Evolutionary conservation across 2,329 filamentous ascomycete species (phyloP), one percentile per base, ranked within the genome.

Genomic region (Hyphodiscus sp.): DNA sequence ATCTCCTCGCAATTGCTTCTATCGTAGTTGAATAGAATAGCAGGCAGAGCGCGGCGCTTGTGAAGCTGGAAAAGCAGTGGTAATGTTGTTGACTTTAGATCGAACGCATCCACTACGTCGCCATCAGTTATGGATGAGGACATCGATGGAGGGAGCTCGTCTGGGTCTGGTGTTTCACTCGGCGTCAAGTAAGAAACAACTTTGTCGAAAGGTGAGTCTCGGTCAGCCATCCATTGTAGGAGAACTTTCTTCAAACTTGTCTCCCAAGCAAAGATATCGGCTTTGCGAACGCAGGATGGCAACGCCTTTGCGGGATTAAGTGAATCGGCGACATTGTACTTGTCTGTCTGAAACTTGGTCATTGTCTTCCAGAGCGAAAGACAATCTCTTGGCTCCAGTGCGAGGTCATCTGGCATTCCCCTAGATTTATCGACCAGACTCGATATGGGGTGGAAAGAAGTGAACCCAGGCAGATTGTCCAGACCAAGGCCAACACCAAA

Each of bases 21-120:
- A 58, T 91, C 85, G 61, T 88, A 92, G 64, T 89, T 88, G 73
- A 92, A 92, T 1, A 91, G 68, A 13, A 92, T 82, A 0, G 85
- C 87, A 0, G 87, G 88, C 1, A 92, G 73, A 0, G 84, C 85
- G 52, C 81, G 78, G 52, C 82, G 79, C 16, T 74, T 71, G 47
- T 88, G 78, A 0, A 91, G 73, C 30, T 82, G 76, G 16, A 72
- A 75, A 0, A 86, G 71, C 29, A 89, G 69, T 1, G 81, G 76
- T 18, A 87, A 69, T 2, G 78, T 81, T 10, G 76, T 78, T 20
- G 64, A 61, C 29, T 68, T 61, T 11, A 77, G 60, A 51, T 69
- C 62, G n/a, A 68, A 56, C 4, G 62, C 52, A 26, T 70, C 57
- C 20, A 68, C 41, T 20, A 9, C 23, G 1, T 60, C 57, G 11